These are phyloP conservation scores for Panus rudis DNA, from an alignment of 768 basidiomycete species.

Conservation along the genomic window DNA sequence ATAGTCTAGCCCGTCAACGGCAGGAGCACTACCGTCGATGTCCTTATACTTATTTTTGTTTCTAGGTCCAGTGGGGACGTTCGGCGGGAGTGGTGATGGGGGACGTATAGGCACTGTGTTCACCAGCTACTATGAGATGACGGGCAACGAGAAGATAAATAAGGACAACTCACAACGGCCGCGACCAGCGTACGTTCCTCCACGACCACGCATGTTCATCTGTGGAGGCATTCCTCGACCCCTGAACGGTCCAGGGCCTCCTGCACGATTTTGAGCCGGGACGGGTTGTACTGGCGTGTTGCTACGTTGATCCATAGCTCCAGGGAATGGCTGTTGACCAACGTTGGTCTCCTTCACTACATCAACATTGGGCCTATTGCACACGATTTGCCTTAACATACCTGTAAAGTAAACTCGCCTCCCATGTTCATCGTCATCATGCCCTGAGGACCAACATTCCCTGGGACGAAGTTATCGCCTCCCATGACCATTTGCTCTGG, in stretches of 20 bases:
- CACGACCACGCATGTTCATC: constrained; percentile 37
- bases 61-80: constrained; percentile 81
- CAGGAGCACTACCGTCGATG: constrained; percentile 76
- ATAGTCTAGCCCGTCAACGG: constrained; percentile 86
- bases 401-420: constrained; percentile 71
- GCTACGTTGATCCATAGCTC: too few relatives aligned
- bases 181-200: constrained; percentile 33
- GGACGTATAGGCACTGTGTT: constrained; percentile 58
- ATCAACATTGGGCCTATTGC: background rate
- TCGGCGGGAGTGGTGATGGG: constrained; percentile 79
- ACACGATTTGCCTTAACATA: constrained; percentile 29
- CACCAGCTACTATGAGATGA: background rate
- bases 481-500: constrained; percentile 30
- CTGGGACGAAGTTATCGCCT: constrained; percentile 31
- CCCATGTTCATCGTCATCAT: constrained; percentile 72
- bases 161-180: constrained; percentile 32
- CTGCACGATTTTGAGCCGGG: constrained; percentile 15
- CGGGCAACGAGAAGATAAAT: background rate
- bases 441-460: constrained; percentile 32
- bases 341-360: background rate
- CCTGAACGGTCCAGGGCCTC: constrained; percentile 35
- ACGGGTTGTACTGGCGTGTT: too few relatives aligned
- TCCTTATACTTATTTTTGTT: constrained; percentile 91
- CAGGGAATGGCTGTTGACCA: background rate
- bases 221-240: constrained; percentile 35